Evolutionary conservation across 495 filamentous ascomycete genomes (phyloP), one percentile per base, ranked within the genome.

Genomic region (Neurospora tetrasperma): DNA sequence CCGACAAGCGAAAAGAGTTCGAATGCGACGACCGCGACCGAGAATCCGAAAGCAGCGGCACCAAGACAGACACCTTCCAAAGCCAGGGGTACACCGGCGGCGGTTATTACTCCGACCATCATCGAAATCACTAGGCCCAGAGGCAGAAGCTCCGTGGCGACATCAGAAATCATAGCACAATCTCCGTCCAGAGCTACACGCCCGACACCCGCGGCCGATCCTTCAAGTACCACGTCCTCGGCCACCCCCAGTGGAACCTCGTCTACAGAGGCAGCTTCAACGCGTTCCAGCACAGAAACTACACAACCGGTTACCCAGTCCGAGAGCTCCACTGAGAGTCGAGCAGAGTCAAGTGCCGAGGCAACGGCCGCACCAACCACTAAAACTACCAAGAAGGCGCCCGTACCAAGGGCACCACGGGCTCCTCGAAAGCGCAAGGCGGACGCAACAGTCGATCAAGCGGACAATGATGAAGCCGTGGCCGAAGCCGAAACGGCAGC

Each of bases 381-480:
- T 14, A 70, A 23, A 10, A 12, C 71, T 12, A 23, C 31, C 6
- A 10, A 54, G 14, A 31, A 42, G 43, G 44, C 39, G 69, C 46
- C 9, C 71, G 72, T 39, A 39, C 35, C 35, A 66, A 46, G 43
- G 43, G 43, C 43, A 10, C 54, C 54, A 4, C 54, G 54, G 6
- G 27, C 54, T 66, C 27, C 42, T 16, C 73, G 71, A 42, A 78
- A 76, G 66, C 75, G 73, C 59, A 78, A 72, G 12, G 66, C 73
- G 16, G 41, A 42, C 68, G 46, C 38, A 9, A 4, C 66, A 23
- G 39, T 44, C 7, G 70, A 68, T 5, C 46, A 16, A 62, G 23
- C 11, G 44, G 66, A 11, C 31, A 72, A 73, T 14, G 71, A 12
- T 11, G 39, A 40, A 12, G 31, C 31, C 38, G 66, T 38, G 20